Evolutionary conservation across 768 basidiomycete genomes (phyloP).

Genomic region (Tylopilus balloui): DNA sequence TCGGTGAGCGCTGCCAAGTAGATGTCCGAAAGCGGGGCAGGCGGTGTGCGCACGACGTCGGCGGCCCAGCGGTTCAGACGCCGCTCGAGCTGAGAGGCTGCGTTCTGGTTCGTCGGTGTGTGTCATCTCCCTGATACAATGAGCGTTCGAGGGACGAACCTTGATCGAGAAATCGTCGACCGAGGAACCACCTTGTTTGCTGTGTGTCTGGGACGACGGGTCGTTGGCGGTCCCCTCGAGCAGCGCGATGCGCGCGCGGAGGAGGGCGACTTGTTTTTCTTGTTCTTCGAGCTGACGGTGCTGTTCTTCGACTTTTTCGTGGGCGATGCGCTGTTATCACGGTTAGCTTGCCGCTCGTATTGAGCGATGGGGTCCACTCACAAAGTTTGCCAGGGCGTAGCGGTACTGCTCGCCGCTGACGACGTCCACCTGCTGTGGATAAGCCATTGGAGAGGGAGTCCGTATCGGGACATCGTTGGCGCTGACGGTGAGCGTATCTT

Average conservation of each 20-base stretch:
- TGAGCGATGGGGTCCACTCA: slow-evolving; percentile 32
- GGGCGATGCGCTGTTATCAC: slow-evolving; percentile 59
- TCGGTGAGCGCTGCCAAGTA: slow-evolving; percentile 59
- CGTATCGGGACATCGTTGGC: slow-evolving; percentile 4
- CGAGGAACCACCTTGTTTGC: slow-evolving; percentile 51
- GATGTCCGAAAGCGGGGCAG: slow-evolving; percentile 42
- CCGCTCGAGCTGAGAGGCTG: slow-evolving; percentile 77
- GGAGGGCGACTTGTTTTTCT: slow-evolving; percentile 68
- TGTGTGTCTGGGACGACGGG: slow-evolving; percentile 26
- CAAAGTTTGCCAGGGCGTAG: slow-evolving; percentile 82
- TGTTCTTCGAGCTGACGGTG: slow-evolving; percentile 75
- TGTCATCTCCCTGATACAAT: background rate
- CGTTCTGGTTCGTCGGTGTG: slow-evolving; percentile 45
- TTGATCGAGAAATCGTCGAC: slow-evolving; percentile 88
- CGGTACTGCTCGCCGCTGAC: slow-evolving; percentile 66
- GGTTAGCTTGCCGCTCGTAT: background rate
- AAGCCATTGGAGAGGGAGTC: slow-evolving; percentile 12
- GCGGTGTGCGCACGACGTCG: slow-evolving; percentile 2
- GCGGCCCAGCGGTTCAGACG: slow-evolving; percentile 81
- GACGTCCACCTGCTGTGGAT: slow-evolving; percentile 22
- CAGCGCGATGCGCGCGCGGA: slow-evolving; percentile 4
- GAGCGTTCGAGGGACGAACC: slow-evolving; percentile 38
- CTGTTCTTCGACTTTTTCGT: slow-evolving; percentile 85
- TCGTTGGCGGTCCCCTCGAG: slow-evolving; percentile 50
- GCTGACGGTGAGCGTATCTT: background rate